Conservation (phyloP, 768 basidiomycete genomes). For the Pisolithus marmoratus region DNA sequence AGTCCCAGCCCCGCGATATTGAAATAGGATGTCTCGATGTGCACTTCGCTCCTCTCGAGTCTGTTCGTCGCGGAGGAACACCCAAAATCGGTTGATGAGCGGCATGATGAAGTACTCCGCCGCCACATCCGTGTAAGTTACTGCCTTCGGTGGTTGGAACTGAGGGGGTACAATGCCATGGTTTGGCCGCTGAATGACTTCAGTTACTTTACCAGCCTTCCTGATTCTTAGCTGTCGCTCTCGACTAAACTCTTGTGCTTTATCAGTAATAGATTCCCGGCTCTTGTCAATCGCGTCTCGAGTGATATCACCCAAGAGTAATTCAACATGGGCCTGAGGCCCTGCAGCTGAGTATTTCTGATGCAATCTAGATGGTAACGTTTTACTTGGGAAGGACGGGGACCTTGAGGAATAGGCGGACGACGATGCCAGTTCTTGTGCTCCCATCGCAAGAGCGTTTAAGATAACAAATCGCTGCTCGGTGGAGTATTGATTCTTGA, state of each 20-base stretch:
- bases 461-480: slow-evolving; percentile 82
- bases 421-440: slow-evolving; percentile 68
- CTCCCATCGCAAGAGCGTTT: slow-evolving; percentile 80
- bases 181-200: slow-evolving; percentile 26
- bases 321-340: slow-evolving; percentile 41
- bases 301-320: slow-evolving; percentile 59
- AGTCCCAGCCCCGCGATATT: slow-evolving; percentile 70
- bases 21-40: slow-evolving; percentile 44
- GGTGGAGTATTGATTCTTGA: slow-evolving; percentile 87
- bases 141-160: slow-evolving; percentile 5
- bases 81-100: slow-evolving; percentile 90
- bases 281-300: slow-evolving; percentile 57
- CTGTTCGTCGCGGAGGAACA: slow-evolving; percentile 83
- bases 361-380: slow-evolving; percentile 68
- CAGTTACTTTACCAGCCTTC: slow-evolving; percentile 40
- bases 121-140: slow-evolving; percentile 64
- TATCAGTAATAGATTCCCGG: slow-evolving; percentile 46
- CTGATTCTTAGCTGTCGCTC: slow-evolving; percentile 71
- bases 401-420: slow-evolving; percentile 24
- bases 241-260: slow-evolving; percentile 57
- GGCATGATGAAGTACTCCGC: slow-evolving; percentile 88
- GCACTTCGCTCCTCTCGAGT: slow-evolving; percentile 67
- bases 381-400: slow-evolving; percentile 74
- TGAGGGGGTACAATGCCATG: slow-evolving; percentile 11
- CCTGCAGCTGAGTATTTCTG: slow-evolving; percentile 49